A percentile compares a stretch with the other conserved stretches of the same genome.
Conservation (phyloP, 768 basidiomycete genomes). For the Termitomyces sp. region DNA sequence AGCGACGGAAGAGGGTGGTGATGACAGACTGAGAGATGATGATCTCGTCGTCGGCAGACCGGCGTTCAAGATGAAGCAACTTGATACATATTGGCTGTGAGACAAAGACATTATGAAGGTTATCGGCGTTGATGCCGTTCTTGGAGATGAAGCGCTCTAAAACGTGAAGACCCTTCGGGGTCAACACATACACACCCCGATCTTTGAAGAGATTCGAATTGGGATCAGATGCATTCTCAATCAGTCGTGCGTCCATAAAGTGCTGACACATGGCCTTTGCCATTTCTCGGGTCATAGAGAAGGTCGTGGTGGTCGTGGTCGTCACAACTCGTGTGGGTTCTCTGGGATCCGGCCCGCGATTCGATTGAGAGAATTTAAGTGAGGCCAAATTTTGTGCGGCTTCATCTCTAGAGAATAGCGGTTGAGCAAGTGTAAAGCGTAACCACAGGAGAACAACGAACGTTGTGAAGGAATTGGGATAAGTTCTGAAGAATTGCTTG, state of each 20-base stretch:
- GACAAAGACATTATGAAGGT: constrained; percentile 84
- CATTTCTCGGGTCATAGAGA: constrained; percentile 99
- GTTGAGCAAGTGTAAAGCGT: constrained; percentile 9
- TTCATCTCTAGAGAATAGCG: constrained; percentile 66
- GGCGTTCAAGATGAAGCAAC: constrained; percentile 92
- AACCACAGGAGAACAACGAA: constrained; percentile 36
- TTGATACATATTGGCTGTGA: constrained; percentile 97
- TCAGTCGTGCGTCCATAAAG: constrained; percentile 97
- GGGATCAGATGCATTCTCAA: constrained; percentile 94
- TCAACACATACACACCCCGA: constrained; percentile 91
- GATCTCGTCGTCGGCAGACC: constrained; percentile 92
- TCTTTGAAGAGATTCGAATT: constrained; percentile 92
- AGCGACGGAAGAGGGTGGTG: constrained; percentile 93
- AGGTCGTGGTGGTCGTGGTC: constrained; percentile 98
- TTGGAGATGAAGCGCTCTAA: constrained; percentile 99
- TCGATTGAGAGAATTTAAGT: constrained; percentile 98
- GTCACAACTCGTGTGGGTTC: constrained; percentile 98
- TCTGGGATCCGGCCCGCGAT: constrained; percentile 96
- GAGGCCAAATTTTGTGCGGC: constrained; percentile 90
- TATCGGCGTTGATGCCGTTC: constrained; percentile 96
- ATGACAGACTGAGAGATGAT: constrained; percentile 93
- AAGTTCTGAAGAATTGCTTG: constrained; percentile 95
- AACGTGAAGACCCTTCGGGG: constrained; percentile 97
- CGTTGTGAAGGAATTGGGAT: constrained; percentile 95
- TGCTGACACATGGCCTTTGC: constrained; percentile 99